Evolutionary conservation across 495 filamentous ascomycete genomes (phyloP), one percentile per base, ranked within the genome.

Genomic region (Xylaria venustula): DNA sequence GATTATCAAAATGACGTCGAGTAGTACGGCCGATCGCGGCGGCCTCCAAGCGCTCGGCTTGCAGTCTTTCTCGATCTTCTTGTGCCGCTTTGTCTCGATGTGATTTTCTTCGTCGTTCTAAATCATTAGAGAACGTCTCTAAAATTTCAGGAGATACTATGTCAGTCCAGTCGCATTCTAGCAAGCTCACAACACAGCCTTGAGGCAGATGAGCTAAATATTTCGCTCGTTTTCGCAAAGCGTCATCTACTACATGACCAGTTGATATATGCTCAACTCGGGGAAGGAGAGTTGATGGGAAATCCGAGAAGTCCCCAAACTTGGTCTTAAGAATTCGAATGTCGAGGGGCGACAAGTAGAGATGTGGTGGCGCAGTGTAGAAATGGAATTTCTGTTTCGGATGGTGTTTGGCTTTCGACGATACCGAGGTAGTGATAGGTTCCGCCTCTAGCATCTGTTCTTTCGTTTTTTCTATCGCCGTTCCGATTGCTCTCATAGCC

Each of bases 81-180:
- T 89, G 85, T 1, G 79, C 80, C 49, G 94, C 92, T 73, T 97
- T 98, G 58, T 98, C 95, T 30, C 81, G 77, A 68, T 97, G 94
- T 42, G 82, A 78, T 67, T 88, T 92, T 34, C 92, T 81, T 32
- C 94, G 80, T 46, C 87, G 83, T 62, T 92, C 90, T 41, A 92
- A 90, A 65, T 97, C 92, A 1, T 77, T 69, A 19, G 79, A 78
- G 75, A 97, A 98, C 2, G 79, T 77, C 17, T 83, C 84, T 15
- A 98, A 77, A 9, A 93, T 80, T 47, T 93, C 90, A 2, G 86
- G 80, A 6, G 83, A 75, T 17, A 98, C 91, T 15, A 92, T 85
- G 64, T 96, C 94, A 1, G 91, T 91, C 94, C 94, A 98, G 71
- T 98, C 92, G 66, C 94, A 98, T 73, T 98, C 94, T 0, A 98